A percentile compares a stretch with the other conserved stretches of the same genome.
Conservation (phyloP, 257 asterid genomes). For the Lycium barbarum region DNA sequence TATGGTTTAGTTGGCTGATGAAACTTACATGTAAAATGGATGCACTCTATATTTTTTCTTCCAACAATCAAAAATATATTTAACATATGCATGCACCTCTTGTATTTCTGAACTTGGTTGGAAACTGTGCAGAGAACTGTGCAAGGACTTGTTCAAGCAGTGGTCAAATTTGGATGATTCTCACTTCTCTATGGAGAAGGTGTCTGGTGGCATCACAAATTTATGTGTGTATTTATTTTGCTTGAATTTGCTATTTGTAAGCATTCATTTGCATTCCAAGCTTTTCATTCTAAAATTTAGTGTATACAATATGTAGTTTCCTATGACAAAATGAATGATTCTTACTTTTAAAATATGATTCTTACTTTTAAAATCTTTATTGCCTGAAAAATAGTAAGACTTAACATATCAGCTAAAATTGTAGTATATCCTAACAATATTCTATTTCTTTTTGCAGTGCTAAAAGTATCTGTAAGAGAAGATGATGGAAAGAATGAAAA, state of each 20-base stretch:
- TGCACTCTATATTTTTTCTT: not conserved
- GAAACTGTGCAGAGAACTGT: conserved; percentile 64
- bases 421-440: conserved; percentile 9
- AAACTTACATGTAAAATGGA: not conserved
- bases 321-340: conserved; percentile 4
- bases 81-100: conserved; percentile 7
- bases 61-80: not conserved
- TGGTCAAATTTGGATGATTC: conserved; percentile 83
- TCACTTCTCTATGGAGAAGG: conserved; percentile 72
- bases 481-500: conserved; percentile 48
- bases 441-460: conserved; percentile 56
- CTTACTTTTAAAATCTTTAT: not conserved
- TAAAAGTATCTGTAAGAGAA: conserved; percentile 83
- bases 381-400: not conserved
- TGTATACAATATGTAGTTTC: not conserved
- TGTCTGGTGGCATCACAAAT: conserved; percentile 99
- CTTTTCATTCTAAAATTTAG: not conserved
- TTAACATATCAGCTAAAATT: not conserved
- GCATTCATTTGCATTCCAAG: conserved; percentile 30
- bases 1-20: not conserved
- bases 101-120: conserved; percentile 24
- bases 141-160: conserved; percentile 82
- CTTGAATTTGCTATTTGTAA: conserved; percentile 3
- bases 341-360: not conserved
- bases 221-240: conserved; percentile 55